Evolutionary conservation across 495 filamentous ascomycete species (phyloP).

Genomic region (Aspergillus taichungensis): DNA sequence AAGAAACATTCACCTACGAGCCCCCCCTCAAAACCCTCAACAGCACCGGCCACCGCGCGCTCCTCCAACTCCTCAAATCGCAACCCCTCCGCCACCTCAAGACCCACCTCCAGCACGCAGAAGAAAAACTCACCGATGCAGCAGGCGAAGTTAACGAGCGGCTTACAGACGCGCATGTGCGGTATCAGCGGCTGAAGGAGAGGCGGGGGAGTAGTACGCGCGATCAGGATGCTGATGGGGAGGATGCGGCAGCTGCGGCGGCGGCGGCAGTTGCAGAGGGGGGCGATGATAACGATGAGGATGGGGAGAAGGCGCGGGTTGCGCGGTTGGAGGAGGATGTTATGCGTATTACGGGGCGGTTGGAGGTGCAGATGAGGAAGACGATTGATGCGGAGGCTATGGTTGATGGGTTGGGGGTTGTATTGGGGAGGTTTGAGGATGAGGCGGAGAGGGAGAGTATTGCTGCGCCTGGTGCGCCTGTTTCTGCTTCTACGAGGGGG

Average conservation of each 20-base stretch:
- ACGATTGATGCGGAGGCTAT: constrained; percentile 27
- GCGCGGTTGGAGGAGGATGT: constrained; percentile 17
- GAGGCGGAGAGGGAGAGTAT: constrained; percentile 14
- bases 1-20: constrained; percentile 45
- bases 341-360: constrained; percentile 18
- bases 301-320: constrained; percentile 17
- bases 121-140: constrained; percentile 29
- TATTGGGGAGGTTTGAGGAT: constrained; percentile 19
- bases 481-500: not conserved
- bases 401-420: constrained; percentile 18
- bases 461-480: too few relatives aligned
- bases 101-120: constrained; percentile 27
- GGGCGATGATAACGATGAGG: constrained; percentile 5
- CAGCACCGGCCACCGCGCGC: constrained; percentile 19
- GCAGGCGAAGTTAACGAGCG: constrained; percentile 42
- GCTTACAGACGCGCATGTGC: constrained; percentile 23
- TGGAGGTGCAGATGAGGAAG: constrained; percentile 28
- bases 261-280: not conserved
- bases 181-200: constrained; percentile 24
- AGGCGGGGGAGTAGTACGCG: constrained; percentile 5
- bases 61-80: constrained; percentile 24
- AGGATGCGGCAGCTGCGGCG: not conserved
- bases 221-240: constrained; percentile 5
- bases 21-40: constrained; percentile 43
- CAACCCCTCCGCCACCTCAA: constrained; percentile 23